A percentile compares a stretch with the other conserved stretches of the same genome.
phyloP scores from a whole-genome alignment of 305 asterid species.

The Stenogyne calaminthoides region DNA sequence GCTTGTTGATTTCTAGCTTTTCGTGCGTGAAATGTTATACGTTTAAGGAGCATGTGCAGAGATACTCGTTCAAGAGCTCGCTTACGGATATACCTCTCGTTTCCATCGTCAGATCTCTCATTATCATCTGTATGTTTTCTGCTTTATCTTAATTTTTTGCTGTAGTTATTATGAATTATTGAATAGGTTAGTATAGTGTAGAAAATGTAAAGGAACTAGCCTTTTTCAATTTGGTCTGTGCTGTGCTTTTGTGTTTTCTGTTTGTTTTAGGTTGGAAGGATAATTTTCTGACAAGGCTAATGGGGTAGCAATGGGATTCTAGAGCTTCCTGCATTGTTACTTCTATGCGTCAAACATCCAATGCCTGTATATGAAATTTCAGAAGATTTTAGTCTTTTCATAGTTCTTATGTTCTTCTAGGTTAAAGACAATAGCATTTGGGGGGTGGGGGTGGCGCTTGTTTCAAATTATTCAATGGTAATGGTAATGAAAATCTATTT shows the following conservation, averaged over 20 bases:
- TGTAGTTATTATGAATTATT: conserved; percentile 13
- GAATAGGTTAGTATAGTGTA: background rate
- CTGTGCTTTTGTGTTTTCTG: conserved; percentile 16
- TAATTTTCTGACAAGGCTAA: background rate
- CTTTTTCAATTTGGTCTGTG: conserved; percentile 3
- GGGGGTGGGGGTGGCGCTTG: no score
- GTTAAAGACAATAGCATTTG: no score
- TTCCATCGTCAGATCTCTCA: conserved; percentile 79
- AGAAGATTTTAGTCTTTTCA: no score
- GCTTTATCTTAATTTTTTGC: background rate
- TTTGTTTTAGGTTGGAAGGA: background rate
- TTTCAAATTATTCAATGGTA: no score
- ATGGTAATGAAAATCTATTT: no score
- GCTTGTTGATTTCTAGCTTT: conserved; percentile 67
- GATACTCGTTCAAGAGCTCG: conserved; percentile 81
- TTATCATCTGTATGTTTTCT: conserved; percentile 64
- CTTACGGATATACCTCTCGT: conserved; percentile 81
- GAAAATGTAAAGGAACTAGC: conserved; percentile 8
- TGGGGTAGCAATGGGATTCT: background rate
- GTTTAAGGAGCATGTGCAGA: conserved; percentile 64
- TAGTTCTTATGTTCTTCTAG: no score
- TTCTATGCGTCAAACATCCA: background rate
- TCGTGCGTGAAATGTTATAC: conserved; percentile 66
- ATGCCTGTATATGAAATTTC: no score
- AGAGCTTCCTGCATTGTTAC: conserved; percentile 5